A percentile compares a stretch with the other conserved stretches of the same genome.
Conservation (phyloP, 768 basidiomycete genomes). For the Zangia roseola region DNA sequence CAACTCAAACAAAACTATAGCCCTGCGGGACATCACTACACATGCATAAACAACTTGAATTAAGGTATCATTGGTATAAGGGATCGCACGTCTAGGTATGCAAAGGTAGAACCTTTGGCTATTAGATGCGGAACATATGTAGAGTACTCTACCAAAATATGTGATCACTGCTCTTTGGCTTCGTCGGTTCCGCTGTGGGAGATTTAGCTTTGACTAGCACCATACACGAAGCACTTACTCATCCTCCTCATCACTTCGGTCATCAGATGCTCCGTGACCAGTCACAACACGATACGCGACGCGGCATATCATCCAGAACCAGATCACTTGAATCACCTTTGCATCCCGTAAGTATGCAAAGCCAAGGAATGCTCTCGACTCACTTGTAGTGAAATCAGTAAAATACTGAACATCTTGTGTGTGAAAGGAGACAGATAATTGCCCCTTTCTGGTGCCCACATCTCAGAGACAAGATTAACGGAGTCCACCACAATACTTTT, state of each 20-base stretch:
- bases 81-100: slow-evolving; percentile 24
- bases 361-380: background rate
- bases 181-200: slow-evolving; percentile 13
- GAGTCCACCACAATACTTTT: slow-evolving; percentile 55
- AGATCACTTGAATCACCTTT: slow-evolving; percentile 72
- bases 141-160: slow-evolving; percentile 25
- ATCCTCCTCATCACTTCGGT: slow-evolving; percentile 78
- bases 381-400: slow-evolving; percentile 67
- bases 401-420: slow-evolving; percentile 47
- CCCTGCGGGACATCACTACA: background rate
- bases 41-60: slow-evolving; percentile 10
- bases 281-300: slow-evolving; percentile 79
- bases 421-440: slow-evolving; percentile 50
- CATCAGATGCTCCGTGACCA: slow-evolving; percentile 78
- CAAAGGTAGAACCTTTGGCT: slow-evolving; percentile 17
- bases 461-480: slow-evolving; percentile 43
- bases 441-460: slow-evolving; percentile 61
- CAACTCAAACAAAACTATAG: no score
- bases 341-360: slow-evolving; percentile 5
- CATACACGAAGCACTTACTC: slow-evolving; percentile 38
- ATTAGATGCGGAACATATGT: slow-evolving; percentile 25
- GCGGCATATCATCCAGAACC: slow-evolving; percentile 85
- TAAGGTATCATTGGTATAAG: slow-evolving; percentile 26
- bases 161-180: slow-evolving; percentile 27
- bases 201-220: slow-evolving; percentile 9